These are phyloP conservation scores for Beauveria medogensis DNA, from an alignment of 2,329 filamentous ascomycete genomes.

Conservation along the genomic window DNA sequence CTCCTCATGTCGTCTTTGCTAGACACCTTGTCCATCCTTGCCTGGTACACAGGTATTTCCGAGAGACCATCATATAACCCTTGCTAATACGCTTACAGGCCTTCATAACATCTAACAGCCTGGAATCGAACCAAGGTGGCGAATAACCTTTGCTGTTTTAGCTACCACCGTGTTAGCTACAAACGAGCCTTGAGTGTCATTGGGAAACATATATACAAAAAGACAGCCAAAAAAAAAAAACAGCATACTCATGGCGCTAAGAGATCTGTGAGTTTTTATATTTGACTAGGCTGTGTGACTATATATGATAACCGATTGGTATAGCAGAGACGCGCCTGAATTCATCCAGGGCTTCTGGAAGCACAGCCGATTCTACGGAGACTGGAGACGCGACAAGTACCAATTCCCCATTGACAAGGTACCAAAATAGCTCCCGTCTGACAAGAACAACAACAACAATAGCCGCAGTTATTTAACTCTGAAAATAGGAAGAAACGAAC, in stretches of 20 bases:
- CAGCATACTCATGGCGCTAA: background rate
- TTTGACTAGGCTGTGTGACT: background rate
- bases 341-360: conserved; percentile 33
- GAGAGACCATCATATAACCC: background rate
- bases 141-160: background rate
- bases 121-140: background rate
- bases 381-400: conserved; percentile 62
- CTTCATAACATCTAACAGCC: background rate
- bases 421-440: conserved; percentile 19
- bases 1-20: background rate
- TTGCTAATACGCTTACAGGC: background rate
- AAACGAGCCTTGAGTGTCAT: background rate
- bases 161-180: background rate
- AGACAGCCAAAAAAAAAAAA: background rate
- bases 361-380: conserved; percentile 64
- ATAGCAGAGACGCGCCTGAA: background rate
- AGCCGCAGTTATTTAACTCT: background rate
- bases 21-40: background rate
- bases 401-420: conserved; percentile 72
- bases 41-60: background rate
- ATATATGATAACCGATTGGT: conserved; percentile 15
- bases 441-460: too few species aligned
- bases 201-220: background rate
- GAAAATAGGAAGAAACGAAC: conserved; percentile 57
- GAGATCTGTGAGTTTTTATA: background rate